Conservation (phyloP, 306 rosid species). For the Cucurbita moschata region DNA sequence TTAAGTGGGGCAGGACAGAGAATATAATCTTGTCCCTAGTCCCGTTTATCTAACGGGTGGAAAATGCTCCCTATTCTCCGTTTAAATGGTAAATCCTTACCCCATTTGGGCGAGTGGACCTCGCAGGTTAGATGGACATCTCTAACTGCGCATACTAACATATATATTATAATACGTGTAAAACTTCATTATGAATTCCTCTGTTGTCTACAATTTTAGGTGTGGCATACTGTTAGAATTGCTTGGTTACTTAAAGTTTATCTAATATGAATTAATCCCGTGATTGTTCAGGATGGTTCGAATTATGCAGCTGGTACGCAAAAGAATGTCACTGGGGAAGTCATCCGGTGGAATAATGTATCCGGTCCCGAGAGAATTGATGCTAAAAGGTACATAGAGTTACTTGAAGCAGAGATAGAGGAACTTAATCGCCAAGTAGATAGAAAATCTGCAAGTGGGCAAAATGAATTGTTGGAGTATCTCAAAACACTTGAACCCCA, state of each 20-base stretch:
- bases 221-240: not conserved
- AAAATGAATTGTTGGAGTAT: slow-evolving; percentile 80
- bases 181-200: not conserved
- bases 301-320: slow-evolving; percentile 92
- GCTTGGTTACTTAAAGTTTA: not conserved
- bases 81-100: no score
- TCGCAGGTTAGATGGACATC: no score
- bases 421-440: slow-evolving; percentile 85
- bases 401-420: slow-evolving; percentile 92
- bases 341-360: slow-evolving; percentile 83
- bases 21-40: no score
- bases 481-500: slow-evolving; percentile 94
- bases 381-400: slow-evolving; percentile 86
- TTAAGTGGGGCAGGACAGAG: no score
- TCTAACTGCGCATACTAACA: no score
- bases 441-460: slow-evolving; percentile 56
- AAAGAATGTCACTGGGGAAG: slow-evolving; percentile 88
- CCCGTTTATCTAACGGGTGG: no score
- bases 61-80: no score
- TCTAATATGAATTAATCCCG: slow-evolving; percentile 9
- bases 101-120: no score
- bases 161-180: no score
- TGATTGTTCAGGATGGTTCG: slow-evolving; percentile 51
- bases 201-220: not conserved
- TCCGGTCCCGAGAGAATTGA: slow-evolving; percentile 79